These are phyloP conservation scores for Perilla frutescens DNA, from an alignment of 257 asterid species.

Conservation along the genomic window DNA sequence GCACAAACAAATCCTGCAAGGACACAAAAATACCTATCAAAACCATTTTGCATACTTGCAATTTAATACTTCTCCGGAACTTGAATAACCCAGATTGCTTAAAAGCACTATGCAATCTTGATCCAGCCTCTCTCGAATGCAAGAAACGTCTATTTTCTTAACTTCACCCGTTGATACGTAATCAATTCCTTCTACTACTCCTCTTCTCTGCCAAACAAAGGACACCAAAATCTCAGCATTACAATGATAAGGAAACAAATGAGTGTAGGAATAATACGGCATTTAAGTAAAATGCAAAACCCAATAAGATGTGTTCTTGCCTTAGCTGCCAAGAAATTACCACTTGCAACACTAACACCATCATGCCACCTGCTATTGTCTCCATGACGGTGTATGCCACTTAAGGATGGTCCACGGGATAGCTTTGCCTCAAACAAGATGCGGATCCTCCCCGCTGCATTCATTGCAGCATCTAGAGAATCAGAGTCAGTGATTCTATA, in stretches of 20 bases:
- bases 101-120: slow-evolving; percentile 78
- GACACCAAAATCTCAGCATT: slow-evolving; percentile 21
- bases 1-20: slow-evolving; percentile 41
- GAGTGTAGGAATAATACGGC: background rate
- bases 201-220: slow-evolving; percentile 82
- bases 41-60: slow-evolving; percentile 95
- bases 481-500: slow-evolving; percentile 93
- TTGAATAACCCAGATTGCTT: slow-evolving; percentile 92
- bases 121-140: slow-evolving; percentile 87
- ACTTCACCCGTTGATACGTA: slow-evolving; percentile 95
- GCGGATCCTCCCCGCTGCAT: slow-evolving; percentile 85
- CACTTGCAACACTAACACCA: slow-evolving; percentile 85
- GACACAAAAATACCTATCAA: slow-evolving; percentile 66
- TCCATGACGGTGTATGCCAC: slow-evolving; percentile 86
- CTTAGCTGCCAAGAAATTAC: slow-evolving; percentile 93
- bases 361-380: slow-evolving; percentile 77
- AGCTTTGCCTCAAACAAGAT: slow-evolving; percentile 84
- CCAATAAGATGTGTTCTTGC: slow-evolving; percentile 44
- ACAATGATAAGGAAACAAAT: background rate
- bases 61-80: slow-evolving; percentile 97
- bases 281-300: slow-evolving; percentile 1
- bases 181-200: slow-evolving; percentile 93
- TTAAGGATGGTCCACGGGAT: slow-evolving; percentile 94
- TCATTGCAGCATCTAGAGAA: slow-evolving; percentile 85
- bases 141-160: slow-evolving; percentile 88